phyloP scores from a whole-genome alignment of 2,329 filamentous ascomycete species.

The Dactylella cylindrospora region DNA sequence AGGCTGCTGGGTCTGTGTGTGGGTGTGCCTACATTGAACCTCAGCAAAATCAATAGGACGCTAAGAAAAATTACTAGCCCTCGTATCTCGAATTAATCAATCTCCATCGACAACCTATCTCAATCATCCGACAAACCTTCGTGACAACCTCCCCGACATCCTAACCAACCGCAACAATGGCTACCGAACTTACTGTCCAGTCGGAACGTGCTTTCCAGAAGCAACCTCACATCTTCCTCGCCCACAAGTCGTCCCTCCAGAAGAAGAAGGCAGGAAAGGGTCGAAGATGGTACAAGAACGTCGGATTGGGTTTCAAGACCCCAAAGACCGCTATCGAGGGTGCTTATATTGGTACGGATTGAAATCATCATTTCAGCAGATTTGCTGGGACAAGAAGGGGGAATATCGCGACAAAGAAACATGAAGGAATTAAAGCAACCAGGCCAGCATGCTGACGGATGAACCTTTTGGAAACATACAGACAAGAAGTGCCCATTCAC shows the following conservation, averaged over 20 bases:
- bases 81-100: constrained; percentile 28
- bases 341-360: constrained; percentile 79
- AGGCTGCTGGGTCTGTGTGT: background rate
- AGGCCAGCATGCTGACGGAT: constrained; percentile 19
- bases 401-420: background rate
- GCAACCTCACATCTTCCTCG: constrained; percentile 99
- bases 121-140: constrained; percentile 45
- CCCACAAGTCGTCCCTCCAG: constrained; percentile 88
- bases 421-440: too few species aligned
- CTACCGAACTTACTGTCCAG: constrained; percentile 98
- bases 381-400: constrained; percentile 3
- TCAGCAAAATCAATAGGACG: constrained; percentile 17
- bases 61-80: too few species aligned
- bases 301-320: constrained; percentile 98
- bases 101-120: constrained; percentile 19
- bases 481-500: constrained; percentile 99
- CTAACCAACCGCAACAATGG: constrained; percentile 71
- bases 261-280: constrained; percentile 86
- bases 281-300: constrained; percentile 99
- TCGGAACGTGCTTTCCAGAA: constrained; percentile 99
- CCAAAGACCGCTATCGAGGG: constrained; percentile 99
- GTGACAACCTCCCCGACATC: constrained; percentile 49
- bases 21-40: constrained; percentile 9
- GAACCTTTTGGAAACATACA: constrained; percentile 53
- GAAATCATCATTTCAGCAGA: constrained; percentile 26